Base-by-base conservation (phyloP, 2,329 filamentous ascomycete genomes). In the Pseudogymnoascus sp. region DNA sequence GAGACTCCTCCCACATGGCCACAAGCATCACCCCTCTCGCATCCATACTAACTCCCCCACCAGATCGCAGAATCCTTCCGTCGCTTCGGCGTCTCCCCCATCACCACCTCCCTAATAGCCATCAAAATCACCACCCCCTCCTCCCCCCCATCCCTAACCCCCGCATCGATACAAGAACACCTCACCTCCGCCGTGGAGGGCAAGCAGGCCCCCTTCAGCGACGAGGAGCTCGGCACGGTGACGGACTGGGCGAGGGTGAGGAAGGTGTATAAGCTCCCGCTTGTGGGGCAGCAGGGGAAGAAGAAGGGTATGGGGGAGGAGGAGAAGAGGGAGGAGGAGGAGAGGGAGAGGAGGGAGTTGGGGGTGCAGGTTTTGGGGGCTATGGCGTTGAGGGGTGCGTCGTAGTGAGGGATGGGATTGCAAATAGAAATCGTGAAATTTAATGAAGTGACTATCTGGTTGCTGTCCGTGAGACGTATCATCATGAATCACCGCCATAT, bases 31-130 rank as follows among this genome's bases (percentile, higher is more conserved):
- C 40, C 63, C 25, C 61, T 66, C 2, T 16, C 23, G 31, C 11
- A 42, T 34, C 37, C 25, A 25, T 25, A 28, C 38, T 28, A 23
- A 64, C 59, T 38, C 37, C 4, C 50, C 36, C 60, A 8, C 34
- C 69, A 96, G 91, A 97, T 99, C 71, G 85, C 91, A 61, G 93
- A 97, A 69, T 88, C 92, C 0, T 97, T 97, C 76, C 88, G 91
- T 34, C 88, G 89, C 62, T 96, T 95, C 72, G 95, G 95, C 59
- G 87, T 97, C 64, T 80, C 84, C 0, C 84, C 90, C 11, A 78
- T 80, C 10, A 95, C 89, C 2, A 87, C 82, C 50, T 76, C 87
- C 68, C 76, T 99, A n/a, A 78, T 97, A 2, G 86, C 90, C 5
- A 81, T 97, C 71, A 97, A 97, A 73, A 81, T 97, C 23, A 82